Conservation (phyloP, 2,329 filamentous ascomycete genomes). For the Trichoderma sp. region DNA sequence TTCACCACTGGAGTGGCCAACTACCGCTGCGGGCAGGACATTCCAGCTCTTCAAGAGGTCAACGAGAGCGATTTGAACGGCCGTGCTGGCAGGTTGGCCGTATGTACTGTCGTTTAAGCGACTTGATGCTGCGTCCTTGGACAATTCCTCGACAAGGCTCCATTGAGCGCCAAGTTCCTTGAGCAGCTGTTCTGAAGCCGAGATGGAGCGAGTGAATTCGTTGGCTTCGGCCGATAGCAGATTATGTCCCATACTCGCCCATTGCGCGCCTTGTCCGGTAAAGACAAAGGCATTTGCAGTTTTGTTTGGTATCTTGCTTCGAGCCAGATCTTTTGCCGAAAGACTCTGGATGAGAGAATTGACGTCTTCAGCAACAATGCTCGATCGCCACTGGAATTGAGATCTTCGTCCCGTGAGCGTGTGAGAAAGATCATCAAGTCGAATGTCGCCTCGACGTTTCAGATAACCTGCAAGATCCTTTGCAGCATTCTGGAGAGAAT, state of each 20-base stretch:
- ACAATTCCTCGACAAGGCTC: slow-evolving; percentile 6
- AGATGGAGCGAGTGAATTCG: neutral
- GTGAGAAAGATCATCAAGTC: neutral
- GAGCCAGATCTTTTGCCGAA: neutral
- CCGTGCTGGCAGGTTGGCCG: slow-evolving; percentile 27
- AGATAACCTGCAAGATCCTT: neutral
- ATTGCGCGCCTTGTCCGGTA: slow-evolving; percentile 11
- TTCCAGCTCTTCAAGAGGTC: slow-evolving; percentile 23
- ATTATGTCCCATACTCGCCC: neutral
- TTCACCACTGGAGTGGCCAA: slow-evolving; percentile 32
- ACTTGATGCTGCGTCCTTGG: neutral
- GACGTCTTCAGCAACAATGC: neutral
- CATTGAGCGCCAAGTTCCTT: neutral
- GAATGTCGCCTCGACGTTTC: neutral
- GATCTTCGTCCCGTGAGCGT: neutral
- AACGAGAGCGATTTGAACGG: slow-evolving; percentile 29
- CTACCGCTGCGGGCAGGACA: slow-evolving; percentile 25
- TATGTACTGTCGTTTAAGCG: slow-evolving; percentile 26
- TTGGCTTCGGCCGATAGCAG: neutral
- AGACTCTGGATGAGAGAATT: neutral
- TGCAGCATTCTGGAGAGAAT: neutral
- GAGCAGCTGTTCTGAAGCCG: neutral
- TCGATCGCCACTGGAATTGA: neutral
- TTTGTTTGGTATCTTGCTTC: neutral
- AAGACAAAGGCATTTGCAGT: neutral